phyloP scores from a whole-genome alignment of 1,284 basidiomycete genomes.

The Trichosporon coremiiforme region DNA sequence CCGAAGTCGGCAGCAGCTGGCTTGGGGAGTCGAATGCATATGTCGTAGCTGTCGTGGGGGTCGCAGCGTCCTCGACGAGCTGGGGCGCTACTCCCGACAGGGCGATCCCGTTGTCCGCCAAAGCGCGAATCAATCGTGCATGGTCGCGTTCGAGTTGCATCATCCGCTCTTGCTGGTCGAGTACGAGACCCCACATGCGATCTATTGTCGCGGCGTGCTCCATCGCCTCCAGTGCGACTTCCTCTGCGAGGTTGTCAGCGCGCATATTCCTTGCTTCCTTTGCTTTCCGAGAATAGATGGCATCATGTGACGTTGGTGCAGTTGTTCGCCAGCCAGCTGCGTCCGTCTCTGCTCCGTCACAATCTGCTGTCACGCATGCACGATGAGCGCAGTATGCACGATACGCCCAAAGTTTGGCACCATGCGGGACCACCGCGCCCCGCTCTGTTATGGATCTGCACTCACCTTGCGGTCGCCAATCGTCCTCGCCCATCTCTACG shows the following conservation, averaged over 20 bases:
- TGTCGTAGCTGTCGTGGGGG: constrained; percentile 22
- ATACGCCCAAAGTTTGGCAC: not conserved
- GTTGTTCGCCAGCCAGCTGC: too few species aligned
- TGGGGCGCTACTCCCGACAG: constrained; percentile 34
- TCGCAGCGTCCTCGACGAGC: constrained; percentile 26
- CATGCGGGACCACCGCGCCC: not conserved
- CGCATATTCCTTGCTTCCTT: too few species aligned
- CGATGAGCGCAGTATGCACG: not conserved
- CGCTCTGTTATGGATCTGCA: constrained; percentile 26
- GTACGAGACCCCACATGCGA: constrained; percentile 68
- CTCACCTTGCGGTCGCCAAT: constrained; percentile 88
- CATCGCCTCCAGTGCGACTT: constrained; percentile 32
- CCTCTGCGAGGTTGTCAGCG: constrained; percentile 30
- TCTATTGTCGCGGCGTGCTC: constrained; percentile 61
- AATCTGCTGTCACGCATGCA: constrained; percentile 3
- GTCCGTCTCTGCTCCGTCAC: not conserved
- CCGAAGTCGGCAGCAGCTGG: constrained; percentile 15
- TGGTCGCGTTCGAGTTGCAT: constrained; percentile 45
- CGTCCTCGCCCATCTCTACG: constrained; percentile 77
- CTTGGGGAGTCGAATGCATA: constrained; percentile 45
- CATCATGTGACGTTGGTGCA: not conserved
- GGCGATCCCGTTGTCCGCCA: constrained; percentile 43
- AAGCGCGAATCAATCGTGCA: constrained; percentile 33
- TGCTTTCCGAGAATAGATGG: not conserved
- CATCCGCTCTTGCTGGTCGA: constrained; percentile 64